These are phyloP conservation scores for Adansonia rubrostipa DNA, from an alignment of 441 rosid species.

Conservation along the genomic window DNA sequence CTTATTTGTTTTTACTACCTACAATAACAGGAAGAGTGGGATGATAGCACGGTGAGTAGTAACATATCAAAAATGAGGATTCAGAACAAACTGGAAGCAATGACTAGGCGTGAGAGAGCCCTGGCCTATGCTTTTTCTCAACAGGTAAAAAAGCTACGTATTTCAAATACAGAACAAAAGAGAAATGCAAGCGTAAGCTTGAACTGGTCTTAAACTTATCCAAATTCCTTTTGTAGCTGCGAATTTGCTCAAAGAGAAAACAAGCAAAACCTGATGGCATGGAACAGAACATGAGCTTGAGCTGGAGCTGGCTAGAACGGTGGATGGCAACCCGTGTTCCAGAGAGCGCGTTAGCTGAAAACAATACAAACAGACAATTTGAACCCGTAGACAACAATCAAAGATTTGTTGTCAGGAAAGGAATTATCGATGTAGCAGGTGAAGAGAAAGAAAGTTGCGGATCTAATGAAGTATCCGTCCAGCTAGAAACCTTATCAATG, in stretches of 20 bases:
- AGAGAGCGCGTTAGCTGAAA: conserved; percentile 46
- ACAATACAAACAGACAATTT: conserved; percentile 32
- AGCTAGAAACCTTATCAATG: conserved; percentile 43
- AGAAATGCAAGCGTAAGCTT: neutral
- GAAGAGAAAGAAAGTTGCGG: conserved; percentile 88
- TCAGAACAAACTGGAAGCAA: conserved; percentile 72
- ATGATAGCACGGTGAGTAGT: conserved; percentile 90
- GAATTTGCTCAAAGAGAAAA: conserved; percentile 72
- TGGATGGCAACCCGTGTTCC: conserved; percentile 88
- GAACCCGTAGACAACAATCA: conserved; percentile 36
- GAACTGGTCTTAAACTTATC: conserved; percentile 2
- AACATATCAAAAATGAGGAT: conserved; percentile 63
- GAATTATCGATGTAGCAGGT: conserved; percentile 42
- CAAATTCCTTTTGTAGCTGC: conserved; percentile 45
- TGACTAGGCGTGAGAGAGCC: conserved; percentile 80
- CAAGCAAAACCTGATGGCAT: conserved; percentile 41
- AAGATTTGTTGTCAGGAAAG: conserved; percentile 35
- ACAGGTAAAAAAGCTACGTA: conserved; percentile 53
- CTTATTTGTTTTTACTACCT: neutral
- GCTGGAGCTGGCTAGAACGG: conserved; percentile 89
- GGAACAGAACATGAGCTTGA: conserved; percentile 57
- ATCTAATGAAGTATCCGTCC: conserved; percentile 69
- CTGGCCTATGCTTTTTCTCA: conserved; percentile 91
- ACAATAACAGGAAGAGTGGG: conserved; percentile 77
- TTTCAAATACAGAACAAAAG: neutral